Base-by-base conservation (phyloP, 495 filamentous ascomycete species). In the Neurospora sp. region DNA sequence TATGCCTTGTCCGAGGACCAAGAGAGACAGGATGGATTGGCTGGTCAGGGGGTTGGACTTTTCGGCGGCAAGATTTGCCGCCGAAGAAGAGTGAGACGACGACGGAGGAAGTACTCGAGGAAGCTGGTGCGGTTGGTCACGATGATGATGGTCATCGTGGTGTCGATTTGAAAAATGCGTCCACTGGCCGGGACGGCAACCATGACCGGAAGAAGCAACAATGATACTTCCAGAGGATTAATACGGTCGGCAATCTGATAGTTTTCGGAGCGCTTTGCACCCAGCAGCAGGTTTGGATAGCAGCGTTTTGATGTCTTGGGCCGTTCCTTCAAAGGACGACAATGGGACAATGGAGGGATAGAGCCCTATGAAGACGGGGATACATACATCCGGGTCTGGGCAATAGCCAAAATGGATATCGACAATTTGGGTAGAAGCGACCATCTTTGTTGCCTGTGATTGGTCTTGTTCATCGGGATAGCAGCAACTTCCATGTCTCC, bases 11-110 rank as follows among this genome's bases (percentile, higher is more conserved):
- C 12, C 84, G 91, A 35, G 92, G 91, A 0, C 93, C 93, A 17
- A 83, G 85, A 74, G 91, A 94, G 81, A 88, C 78, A 40, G 83
- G 90, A 0, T 94, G 92, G 93, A 68, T 93, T 35, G 93, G 92
- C 0, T 94, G 93, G 93, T 81, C 81, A 16, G 91, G 90, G 10
- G 92, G 92, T 0, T 91, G 90, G 88, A 76, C 69, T 74, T 88
- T 82, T 71, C 74, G 75, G 78, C 80, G 70, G 71, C 78, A 83
- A 39, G 80, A 83, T 40, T 38, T 80, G 2, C 75, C 73, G 10
- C 27, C n/a, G 6, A 74, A 76, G 38, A 74, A 75, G 39, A 35
- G 44, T 8, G 59, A 74, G 20, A 16, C 68, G 35, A 42, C 40
- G 27, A 71, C 68, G 3, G 74, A 77, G n/a, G 69, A 72, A 39